Evolutionary conservation across 345 rosid genomes (phyloP).

Genomic region (Excoecaria cochinchinensis): DNA sequence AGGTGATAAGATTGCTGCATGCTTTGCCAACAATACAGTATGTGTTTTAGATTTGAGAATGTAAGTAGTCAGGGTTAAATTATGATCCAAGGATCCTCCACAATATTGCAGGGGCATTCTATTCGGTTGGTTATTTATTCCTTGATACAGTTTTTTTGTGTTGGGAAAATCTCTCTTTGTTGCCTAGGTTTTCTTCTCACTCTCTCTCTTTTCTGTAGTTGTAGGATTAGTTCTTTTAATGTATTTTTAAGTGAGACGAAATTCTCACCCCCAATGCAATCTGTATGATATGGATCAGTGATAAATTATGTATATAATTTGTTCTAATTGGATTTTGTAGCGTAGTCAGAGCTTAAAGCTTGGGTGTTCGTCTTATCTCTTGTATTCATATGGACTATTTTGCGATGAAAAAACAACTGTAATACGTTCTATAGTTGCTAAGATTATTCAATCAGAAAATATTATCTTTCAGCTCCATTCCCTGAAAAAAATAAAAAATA

Average conservation of each 20-base stretch:
- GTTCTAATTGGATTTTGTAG: not conserved
- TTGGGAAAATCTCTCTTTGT: not conserved
- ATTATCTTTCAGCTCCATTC: too few relatives aligned
- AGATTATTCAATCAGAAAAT: too few relatives aligned
- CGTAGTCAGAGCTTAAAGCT: not conserved
- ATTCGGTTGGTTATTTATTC: not conserved
- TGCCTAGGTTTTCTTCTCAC: not conserved
- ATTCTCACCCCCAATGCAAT: not conserved
- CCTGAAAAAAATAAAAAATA: too few relatives aligned
- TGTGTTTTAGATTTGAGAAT: conserved; percentile 91
- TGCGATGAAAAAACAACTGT: not conserved
- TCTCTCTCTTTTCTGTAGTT: not conserved
- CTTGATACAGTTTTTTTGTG: not conserved
- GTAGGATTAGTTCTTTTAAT: conserved; percentile 9
- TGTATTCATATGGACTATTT: not conserved
- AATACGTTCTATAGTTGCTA: too few relatives aligned
- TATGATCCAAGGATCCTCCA: not conserved
- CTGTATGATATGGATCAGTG: conserved; percentile 2
- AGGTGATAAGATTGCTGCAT: conserved; percentile 94
- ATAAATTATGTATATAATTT: conserved; percentile 10
- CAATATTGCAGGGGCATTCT: not conserved
- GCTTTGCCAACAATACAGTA: conserved; percentile 81
- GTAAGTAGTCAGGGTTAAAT: conserved; percentile 25
- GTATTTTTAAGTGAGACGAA: not conserved
- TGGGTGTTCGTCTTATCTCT: not conserved